phyloP scores from a whole-genome alignment of 1,139 yeast species.

The Lodderomyces pseudojiufengensis region DNA sequence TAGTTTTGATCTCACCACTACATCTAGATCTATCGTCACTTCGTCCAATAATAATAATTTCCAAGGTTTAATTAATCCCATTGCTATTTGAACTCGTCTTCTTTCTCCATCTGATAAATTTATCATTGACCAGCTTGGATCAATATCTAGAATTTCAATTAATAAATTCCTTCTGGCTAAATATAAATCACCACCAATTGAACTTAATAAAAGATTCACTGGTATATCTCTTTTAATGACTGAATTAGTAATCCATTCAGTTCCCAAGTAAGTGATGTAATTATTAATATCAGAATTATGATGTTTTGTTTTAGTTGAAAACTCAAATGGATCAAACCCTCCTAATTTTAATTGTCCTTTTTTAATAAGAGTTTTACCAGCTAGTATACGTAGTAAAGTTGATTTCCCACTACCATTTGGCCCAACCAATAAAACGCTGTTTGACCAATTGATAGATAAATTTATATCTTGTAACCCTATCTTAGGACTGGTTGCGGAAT shows the following conservation, averaged over 20 bases:
- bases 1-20: slow-evolving; percentile 75
- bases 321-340: slow-evolving; percentile 83
- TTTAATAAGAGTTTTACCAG: slow-evolving; percentile 86
- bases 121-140: slow-evolving; percentile 89
- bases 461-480: slow-evolving; percentile 68
- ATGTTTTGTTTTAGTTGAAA: slow-evolving; percentile 40
- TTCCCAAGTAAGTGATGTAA: slow-evolving; percentile 75
- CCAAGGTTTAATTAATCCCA: slow-evolving; percentile 95
- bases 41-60: slow-evolving; percentile 79
- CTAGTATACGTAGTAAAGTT: slow-evolving; percentile 74
- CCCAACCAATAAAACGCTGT: slow-evolving; percentile 77
- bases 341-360: slow-evolving; percentile 66
- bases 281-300: slow-evolving; percentile 44
- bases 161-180: slow-evolving; percentile 74
- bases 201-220: slow-evolving; percentile 69
- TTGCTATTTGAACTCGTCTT: slow-evolving; percentile 85
- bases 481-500: slow-evolving; percentile 29
- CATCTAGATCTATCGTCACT: slow-evolving; percentile 94
- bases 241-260: slow-evolving; percentile 96
- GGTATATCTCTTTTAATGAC: slow-evolving; percentile 88
- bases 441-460: slow-evolving; percentile 61
- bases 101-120: slow-evolving; percentile 92
- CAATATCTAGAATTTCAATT: slow-evolving; percentile 75
- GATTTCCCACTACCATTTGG: slow-evolving; percentile 99
- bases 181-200: slow-evolving; percentile 77